Percentiles rank a stretch among this genome's conserved stretches.
phyloP scores from a whole-genome alignment of 192 early-diverging fungal species.

The Coemansia aciculifera region DNA sequence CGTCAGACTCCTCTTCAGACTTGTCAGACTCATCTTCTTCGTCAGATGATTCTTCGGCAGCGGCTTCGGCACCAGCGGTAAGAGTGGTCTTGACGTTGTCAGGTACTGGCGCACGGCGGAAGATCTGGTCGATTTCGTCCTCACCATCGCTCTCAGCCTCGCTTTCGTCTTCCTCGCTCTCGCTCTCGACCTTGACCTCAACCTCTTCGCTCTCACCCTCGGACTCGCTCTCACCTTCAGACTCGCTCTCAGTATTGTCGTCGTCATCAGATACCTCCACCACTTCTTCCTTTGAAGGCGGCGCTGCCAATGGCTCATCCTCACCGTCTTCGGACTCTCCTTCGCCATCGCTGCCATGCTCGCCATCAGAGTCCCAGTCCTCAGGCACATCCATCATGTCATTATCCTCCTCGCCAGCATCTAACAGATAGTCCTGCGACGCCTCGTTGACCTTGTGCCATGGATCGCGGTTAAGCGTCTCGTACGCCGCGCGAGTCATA shows the following conservation, averaged over 20 bases:
- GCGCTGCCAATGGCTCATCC: not conserved
- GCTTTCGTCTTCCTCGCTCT: not conserved
- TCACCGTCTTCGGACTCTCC: slow-evolving; percentile 3
- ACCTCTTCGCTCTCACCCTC: not conserved
- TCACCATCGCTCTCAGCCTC: slow-evolving; percentile 30
- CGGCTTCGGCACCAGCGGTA: not conserved
- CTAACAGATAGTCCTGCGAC: slow-evolving; percentile 75
- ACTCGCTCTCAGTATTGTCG: not conserved
- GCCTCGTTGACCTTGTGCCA: slow-evolving; percentile 66
- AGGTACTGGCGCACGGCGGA: slow-evolving; percentile 24
- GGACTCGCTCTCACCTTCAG: not conserved
- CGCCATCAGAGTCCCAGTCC: slow-evolving; percentile 34
- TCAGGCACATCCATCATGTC: slow-evolving; percentile 33
- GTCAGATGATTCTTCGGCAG: slow-evolving; percentile 3
- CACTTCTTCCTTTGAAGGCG: not conserved
- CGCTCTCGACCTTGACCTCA: not conserved
- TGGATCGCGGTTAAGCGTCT: slow-evolving; percentile 62
- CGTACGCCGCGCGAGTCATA: slow-evolving; percentile 76
- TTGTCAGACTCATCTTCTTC: slow-evolving; percentile 35
- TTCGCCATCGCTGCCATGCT: slow-evolving; percentile 11
- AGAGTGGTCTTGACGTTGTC: slow-evolving; percentile 35
- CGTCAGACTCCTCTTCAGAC: slow-evolving; percentile 20
- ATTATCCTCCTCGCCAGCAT: slow-evolving; percentile 72
- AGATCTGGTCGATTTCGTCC: slow-evolving; percentile 22
- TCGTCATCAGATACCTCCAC: not conserved